Evolutionary conservation across 1,139 yeast species (phyloP), one percentile per base, ranked within the genome.

Genomic region (Suhomyces kunorum): DNA sequence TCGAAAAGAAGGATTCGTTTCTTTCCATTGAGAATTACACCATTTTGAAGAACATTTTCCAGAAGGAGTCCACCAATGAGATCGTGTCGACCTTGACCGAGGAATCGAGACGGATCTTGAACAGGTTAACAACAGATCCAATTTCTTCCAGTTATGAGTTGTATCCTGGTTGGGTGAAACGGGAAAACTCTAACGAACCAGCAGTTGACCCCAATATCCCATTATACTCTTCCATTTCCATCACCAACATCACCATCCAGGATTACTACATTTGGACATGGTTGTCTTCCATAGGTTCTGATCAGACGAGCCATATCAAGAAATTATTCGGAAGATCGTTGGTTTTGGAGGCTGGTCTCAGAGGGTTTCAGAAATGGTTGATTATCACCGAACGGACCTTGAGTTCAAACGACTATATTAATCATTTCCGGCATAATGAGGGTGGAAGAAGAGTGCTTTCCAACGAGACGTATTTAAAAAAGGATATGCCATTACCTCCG

Each of bases 261-360:
- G 96, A 88, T 56, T 88, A 85, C 56, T 87, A 83, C 54, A 86
- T 87, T 20, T 88, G 96, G 96, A 79, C 95, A 0, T 88, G 96
- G 96, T 68, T 87, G 51, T 81, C 89, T 3, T 77, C 89, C 2
- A 61, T 87, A 19, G 87, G 87, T 0, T 76, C 81, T 31, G 96
- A 88, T 54, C 87, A 87, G 56, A 80, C 89, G 0, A 68, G 74
- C 28, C 64, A 68, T 22, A 78, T 82, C 50, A 85, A 85, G 58
- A 75, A 76, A 23, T 61, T 82, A 2, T 88, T 88, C 67, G 96
- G 96, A 6, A 74, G 94, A 45, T 81, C 95, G 0, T 70, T 87
- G 40, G 87, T 88, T 5, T 76, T 83, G 5, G 90, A 84, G 49
- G 83, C 86, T 35, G 81, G 79, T 20, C 68, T 81, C 46, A 82